Evolutionary conservation across 1,139 yeast genomes (phyloP), one percentile per base, ranked within the genome.

Genomic region (Magnusiomyces paraingens): DNA sequence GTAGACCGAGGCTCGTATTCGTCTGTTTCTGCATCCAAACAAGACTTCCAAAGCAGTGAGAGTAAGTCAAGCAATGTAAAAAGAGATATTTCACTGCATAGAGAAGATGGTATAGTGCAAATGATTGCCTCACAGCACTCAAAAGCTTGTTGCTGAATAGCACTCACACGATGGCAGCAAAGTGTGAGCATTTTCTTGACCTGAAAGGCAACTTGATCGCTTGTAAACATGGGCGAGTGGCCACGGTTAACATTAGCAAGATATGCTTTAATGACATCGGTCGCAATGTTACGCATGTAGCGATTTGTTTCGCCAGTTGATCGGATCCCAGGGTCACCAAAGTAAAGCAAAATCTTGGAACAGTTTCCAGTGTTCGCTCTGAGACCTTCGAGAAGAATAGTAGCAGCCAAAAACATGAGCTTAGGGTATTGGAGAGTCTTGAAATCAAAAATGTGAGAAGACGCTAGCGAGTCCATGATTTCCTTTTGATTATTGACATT

Each of bases 391-490:
- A 89, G 77, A 55, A 90, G 78, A 11, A 85, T 76, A 0, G 96
- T 77, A 0, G 98, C 88, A 0, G 96, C 84, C 62, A 93, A 73
- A 66, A 93, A 94, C 88, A 93, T 88, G 59, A 88, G 76, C 63
- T 89, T 89, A 11, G 95, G 84, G 62, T 84, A 82, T 0, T 94
- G 83, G 55, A 87, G 71, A 14, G 82, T 73, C 54, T 84, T 69
- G 44, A 71, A 58, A 50, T 72, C 74, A 44, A 66, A 63, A 38
- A 62, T 57, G 50, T 62, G 64, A 41, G 57, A 59, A 11, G 61
- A 61, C 44, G 63, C 60, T 17, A 64, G 61, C 42, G 58, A 59
- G 50, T 62, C 66, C 60, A 66, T 63, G 46, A 80, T 77, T 51
- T 79, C 84, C 58, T 81, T 82, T 67, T 89, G 96, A 57, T 84